Conservation (phyloP, 805 yeast species). For the Kurtzmaniella cleridarum region DNA sequence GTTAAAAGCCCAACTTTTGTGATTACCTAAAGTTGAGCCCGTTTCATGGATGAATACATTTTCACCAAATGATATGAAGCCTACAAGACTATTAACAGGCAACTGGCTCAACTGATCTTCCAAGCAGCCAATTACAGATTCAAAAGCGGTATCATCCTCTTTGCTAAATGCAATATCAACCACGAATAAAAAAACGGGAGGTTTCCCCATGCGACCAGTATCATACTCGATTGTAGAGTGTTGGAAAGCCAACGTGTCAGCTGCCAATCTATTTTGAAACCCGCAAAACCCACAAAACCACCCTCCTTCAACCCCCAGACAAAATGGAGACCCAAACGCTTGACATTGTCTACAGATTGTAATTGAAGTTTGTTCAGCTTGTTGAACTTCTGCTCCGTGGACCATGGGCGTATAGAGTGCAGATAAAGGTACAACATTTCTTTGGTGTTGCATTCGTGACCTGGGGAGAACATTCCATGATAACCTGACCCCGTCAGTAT, state of each 20-base stretch:
- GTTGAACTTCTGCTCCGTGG: slow-evolving; percentile 34
- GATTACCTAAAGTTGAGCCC: slow-evolving; percentile 22
- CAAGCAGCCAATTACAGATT: slow-evolving; percentile 47
- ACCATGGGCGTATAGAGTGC: slow-evolving; percentile 57
- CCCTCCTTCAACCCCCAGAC: slow-evolving; percentile 23
- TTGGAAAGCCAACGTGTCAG: slow-evolving; percentile 16
- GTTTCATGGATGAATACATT: slow-evolving; percentile 56
- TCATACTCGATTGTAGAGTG: slow-evolving; percentile 50
- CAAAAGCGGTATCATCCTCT: slow-evolving; percentile 36
- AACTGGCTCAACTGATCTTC: slow-evolving; percentile 40
- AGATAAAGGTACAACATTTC: slow-evolving; percentile 52
- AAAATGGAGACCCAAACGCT: slow-evolving; percentile 50
- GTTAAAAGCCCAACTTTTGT: slow-evolving; percentile 43
- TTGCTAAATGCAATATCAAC: slow-evolving; percentile 51
- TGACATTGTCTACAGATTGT: slow-evolving; percentile 50
- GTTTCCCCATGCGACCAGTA: slow-evolving; percentile 32
- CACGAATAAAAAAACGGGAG: slow-evolving; percentile 47
- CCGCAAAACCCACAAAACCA: slow-evolving; percentile 61
- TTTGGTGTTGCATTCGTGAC: slow-evolving; percentile 45
- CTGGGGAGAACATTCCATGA: slow-evolving; percentile 66
- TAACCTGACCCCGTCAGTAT: slow-evolving; percentile 66
- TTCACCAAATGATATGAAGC: slow-evolving; percentile 55
- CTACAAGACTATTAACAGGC: slow-evolving; percentile 53
- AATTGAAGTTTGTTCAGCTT: slow-evolving; percentile 30
- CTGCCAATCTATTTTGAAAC: slow-evolving; percentile 33